phyloP scores from a whole-genome alignment of 2,329 filamentous ascomycete species.

The Pestalotiopsis sp. region DNA sequence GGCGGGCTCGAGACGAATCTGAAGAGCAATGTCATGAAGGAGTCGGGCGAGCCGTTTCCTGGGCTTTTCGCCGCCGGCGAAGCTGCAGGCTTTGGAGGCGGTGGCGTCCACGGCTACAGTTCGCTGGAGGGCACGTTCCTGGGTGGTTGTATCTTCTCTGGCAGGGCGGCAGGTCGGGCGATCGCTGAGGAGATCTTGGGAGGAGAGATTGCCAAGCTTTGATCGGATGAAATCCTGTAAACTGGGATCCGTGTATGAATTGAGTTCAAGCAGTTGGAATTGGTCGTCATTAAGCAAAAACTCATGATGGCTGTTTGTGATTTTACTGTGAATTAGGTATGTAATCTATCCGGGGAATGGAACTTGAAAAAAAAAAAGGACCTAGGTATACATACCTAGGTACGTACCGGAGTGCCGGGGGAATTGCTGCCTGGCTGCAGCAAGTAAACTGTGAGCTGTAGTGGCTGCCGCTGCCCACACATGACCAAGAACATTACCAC shows the following conservation, averaged over 20 bases:
- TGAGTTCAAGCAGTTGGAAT: no score
- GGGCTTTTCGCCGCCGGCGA: constrained; percentile 64
- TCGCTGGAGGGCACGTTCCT: constrained; percentile 66
- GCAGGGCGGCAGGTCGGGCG: constrained; percentile 56
- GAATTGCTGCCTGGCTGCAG: no score
- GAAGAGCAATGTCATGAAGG: constrained; percentile 55
- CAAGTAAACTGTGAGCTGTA: no score
- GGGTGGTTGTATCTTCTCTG: constrained; percentile 66
- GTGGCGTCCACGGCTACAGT: constrained; percentile 64
- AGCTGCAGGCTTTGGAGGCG: constrained; percentile 63
- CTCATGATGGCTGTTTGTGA: no score
- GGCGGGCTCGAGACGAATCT: constrained; percentile 64
- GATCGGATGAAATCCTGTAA: background rate
- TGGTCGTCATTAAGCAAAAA: no score
- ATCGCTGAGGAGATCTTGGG: constrained; percentile 51
- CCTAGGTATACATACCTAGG: no score
- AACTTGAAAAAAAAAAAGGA: no score
- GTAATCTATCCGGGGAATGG: no score
- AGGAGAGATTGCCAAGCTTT: background rate
- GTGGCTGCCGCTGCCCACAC: no score
- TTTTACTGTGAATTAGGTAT: no score
- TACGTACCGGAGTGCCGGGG: background rate
- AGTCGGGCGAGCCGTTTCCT: constrained; percentile 50
- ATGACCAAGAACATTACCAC: no score
- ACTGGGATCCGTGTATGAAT: no score